Percentiles rank a stretch among this genome's conserved stretches.
phyloP scores from a whole-genome alignment of 306 rosid genomes.

The Trifolium subterraneum region DNA sequence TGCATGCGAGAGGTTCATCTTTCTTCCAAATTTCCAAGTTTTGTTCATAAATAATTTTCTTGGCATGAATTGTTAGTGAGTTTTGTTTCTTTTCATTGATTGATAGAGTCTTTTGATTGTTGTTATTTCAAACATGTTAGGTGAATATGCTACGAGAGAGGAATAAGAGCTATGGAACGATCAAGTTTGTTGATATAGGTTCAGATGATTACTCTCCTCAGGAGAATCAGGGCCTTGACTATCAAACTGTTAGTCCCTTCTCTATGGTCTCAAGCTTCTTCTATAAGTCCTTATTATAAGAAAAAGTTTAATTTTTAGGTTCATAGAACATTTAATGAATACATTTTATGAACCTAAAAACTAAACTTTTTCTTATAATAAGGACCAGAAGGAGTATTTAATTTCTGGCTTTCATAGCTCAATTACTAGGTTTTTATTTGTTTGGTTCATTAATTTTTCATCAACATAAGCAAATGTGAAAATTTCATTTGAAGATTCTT shows the following conservation, averaged over 20 bases:
- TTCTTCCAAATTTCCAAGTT: constrained; percentile 5
- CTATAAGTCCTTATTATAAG: too few relatives aligned
- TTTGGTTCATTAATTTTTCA: background rate
- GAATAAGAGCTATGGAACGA: constrained; percentile 66
- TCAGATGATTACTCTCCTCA: constrained; percentile 76
- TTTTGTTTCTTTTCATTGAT: too few relatives aligned
- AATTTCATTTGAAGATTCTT: constrained; percentile 10
- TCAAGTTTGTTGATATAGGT: constrained; percentile 88
- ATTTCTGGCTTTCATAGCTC: background rate
- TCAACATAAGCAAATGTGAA: background rate
- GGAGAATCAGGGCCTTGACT: constrained; percentile 75
- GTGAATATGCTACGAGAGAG: constrained; percentile 89
- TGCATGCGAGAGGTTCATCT: constrained; percentile 90
- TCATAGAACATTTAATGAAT: too few relatives aligned
- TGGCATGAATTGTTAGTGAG: background rate
- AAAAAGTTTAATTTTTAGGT: too few relatives aligned
- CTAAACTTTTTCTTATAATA: too few relatives aligned
- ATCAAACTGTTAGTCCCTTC: constrained; percentile 64
- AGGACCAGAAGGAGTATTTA: too few relatives aligned
- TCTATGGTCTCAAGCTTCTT: too few relatives aligned
- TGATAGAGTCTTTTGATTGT: constrained; percentile 10
- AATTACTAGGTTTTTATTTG: background rate
- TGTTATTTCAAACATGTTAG: constrained; percentile 47
- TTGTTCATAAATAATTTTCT: background rate
- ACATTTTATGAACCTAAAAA: too few relatives aligned